phyloP scores from a whole-genome alignment of 2,329 filamentous ascomycete genomes.

The Helicocarpus griseus region DNA sequence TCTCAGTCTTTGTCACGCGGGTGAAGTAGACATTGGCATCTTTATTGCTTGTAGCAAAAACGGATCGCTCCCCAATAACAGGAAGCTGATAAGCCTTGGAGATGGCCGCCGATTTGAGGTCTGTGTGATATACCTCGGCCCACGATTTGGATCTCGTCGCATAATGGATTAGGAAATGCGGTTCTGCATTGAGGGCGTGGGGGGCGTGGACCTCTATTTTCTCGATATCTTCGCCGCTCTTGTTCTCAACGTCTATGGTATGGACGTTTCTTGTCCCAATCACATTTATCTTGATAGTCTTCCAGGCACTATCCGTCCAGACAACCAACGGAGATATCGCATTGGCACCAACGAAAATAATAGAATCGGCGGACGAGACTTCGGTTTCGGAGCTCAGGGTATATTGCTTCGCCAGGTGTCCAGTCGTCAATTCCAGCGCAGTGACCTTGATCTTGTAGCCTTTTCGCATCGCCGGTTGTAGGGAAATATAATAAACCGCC shows the following conservation, averaged over 20 bases:
- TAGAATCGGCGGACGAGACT: constrained; percentile 38
- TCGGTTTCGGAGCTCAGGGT: constrained; percentile 65
- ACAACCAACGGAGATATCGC: constrained; percentile 33
- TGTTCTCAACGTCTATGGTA: constrained; percentile 30
- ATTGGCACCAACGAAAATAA: constrained; percentile 33
- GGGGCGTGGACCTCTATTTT: constrained; percentile 61
- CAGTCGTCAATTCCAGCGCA: constrained; percentile 61
- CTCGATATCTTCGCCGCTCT: constrained; percentile 39
- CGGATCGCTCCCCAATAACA: constrained; percentile 57
- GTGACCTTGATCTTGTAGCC: constrained; percentile 70
- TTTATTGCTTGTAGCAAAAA: constrained; percentile 67
- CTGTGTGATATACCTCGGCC: constrained; percentile 77
- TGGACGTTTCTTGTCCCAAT: constrained; percentile 34
- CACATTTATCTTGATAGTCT: constrained; percentile 36
- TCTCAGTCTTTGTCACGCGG: constrained; percentile 64
- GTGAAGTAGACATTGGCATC: constrained; percentile 84
- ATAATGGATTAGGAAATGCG: constrained; percentile 81
- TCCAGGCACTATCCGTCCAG: constrained; percentile 36
- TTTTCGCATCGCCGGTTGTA: constrained; percentile 56
- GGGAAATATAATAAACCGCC: constrained; percentile 64
- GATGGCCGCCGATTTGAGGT: constrained; percentile 58
- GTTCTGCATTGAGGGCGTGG: constrained; percentile 57
- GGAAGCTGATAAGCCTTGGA: constrained; percentile 75
- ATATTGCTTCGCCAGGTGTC: constrained; percentile 62
- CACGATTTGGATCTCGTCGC: constrained; percentile 61